Percentiles rank a stretch among this genome's conserved stretches.
Evolutionary conservation across 2,329 filamentous ascomycete genomes (phyloP).

Genomic region (Lasiodiplodia citricola): DNA sequence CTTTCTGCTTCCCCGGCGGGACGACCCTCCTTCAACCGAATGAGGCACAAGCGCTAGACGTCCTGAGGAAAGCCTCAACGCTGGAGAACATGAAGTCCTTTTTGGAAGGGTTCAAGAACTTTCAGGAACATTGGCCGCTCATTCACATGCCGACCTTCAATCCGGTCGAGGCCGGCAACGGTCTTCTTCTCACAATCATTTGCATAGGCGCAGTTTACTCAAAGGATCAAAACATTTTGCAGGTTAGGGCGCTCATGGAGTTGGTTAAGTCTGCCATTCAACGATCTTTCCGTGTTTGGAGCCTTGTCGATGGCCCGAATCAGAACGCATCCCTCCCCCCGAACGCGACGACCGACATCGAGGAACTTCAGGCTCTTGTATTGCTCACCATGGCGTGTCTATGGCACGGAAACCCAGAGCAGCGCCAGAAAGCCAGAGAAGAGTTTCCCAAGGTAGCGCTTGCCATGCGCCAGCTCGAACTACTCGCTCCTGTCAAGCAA

Average conservation of each 20-base stretch:
- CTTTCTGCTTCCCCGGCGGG: conserved; percentile 57
- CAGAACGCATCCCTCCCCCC: conserved; percentile 47
- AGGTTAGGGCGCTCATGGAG: conserved; percentile 73
- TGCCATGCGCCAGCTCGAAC: conserved; percentile 61
- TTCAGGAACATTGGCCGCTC: conserved; percentile 74
- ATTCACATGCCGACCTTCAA: conserved; percentile 75
- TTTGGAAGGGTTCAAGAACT: conserved; percentile 73
- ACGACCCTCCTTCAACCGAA: conserved; percentile 25
- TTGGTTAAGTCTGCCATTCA: conserved; percentile 64
- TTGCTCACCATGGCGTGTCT: conserved; percentile 67
- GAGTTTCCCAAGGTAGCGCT: conserved; percentile 63
- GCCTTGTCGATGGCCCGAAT: conserved; percentile 38
- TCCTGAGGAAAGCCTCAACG: conserved; percentile 63
- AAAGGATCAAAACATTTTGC: conserved; percentile 61
- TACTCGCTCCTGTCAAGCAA: conserved; percentile 61
- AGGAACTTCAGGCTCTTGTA: conserved; percentile 71
- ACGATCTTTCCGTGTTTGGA: conserved; percentile 60
- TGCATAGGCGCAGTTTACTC: conserved; percentile 79
- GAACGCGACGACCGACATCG: conserved; percentile 52
- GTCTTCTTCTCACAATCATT: conserved; percentile 71
- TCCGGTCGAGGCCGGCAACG: conserved; percentile 68
- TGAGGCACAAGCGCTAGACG: conserved; percentile 57
- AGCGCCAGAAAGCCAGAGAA: conserved; percentile 67
- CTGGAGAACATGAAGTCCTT: conserved; percentile 73
- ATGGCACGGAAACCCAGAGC: conserved; percentile 72